Evolutionary conservation across 2,329 filamentous ascomycete genomes (phyloP).

Genomic region (Epichloe sp.): DNA sequence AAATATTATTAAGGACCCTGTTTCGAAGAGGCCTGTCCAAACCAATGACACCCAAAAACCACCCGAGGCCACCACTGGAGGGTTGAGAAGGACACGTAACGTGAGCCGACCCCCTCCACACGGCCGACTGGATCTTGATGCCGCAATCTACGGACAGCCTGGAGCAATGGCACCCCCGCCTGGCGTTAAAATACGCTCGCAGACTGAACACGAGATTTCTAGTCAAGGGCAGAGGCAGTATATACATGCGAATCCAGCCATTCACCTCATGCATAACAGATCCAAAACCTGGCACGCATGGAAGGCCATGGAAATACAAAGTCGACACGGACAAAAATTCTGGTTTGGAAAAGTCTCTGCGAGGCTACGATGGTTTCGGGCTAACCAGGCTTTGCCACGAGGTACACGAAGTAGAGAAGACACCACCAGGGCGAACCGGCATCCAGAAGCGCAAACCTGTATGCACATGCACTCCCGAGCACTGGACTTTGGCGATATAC

Average conservation of each 20-base stretch:
- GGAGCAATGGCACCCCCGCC: slow-evolving; percentile 12
- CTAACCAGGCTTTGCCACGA: slow-evolving; percentile 7
- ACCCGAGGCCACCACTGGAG: too few relatives aligned
- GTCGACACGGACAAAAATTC: slow-evolving; percentile 34
- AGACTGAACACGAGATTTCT: background rate
- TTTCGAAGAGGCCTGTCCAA: background rate
- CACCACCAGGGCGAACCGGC: background rate
- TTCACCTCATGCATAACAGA: slow-evolving; percentile 31
- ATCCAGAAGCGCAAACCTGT: slow-evolving; percentile 16
- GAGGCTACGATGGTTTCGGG: slow-evolving; percentile 22
- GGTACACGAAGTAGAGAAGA: slow-evolving; percentile 6
- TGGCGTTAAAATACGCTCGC: slow-evolving; percentile 8
- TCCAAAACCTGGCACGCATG: slow-evolving; percentile 31
- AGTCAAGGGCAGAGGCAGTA: slow-evolving; percentile 23
- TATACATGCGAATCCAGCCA: slow-evolving; percentile 35
- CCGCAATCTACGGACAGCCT: slow-evolving; percentile 25
- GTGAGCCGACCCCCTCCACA: background rate
- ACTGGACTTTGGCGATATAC: slow-evolving; percentile 25
- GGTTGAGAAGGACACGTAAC: background rate
- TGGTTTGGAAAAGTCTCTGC: slow-evolving; percentile 34
- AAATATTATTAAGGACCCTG: background rate
- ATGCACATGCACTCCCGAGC: slow-evolving; percentile 12
- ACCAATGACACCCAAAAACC: background rate
- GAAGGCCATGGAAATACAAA: slow-evolving; percentile 37
- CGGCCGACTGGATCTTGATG: slow-evolving; percentile 21